These are phyloP conservation scores for Nephelium lappaceum DNA, from an alignment of 345 rosid species.

Conservation along the genomic window DNA sequence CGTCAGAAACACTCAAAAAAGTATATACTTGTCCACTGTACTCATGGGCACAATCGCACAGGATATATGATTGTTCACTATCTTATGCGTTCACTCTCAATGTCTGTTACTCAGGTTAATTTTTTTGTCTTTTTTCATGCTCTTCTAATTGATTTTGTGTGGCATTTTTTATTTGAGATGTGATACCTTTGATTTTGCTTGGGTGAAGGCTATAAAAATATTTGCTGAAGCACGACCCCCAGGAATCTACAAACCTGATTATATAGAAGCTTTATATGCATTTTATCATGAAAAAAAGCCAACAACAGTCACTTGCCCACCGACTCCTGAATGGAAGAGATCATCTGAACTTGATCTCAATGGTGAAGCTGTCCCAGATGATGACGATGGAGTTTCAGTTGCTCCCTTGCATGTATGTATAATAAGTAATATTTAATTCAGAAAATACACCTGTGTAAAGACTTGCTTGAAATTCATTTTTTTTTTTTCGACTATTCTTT, in stretches of 20 bases:
- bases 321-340: slow-evolving; percentile 97
- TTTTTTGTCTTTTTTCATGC: neutral
- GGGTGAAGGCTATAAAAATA: slow-evolving; percentile 68
- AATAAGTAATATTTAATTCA: neutral
- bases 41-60: slow-evolving; percentile 97
- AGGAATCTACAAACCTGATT: slow-evolving; percentile 92
- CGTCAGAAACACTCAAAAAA: slow-evolving; percentile 78
- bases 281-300: slow-evolving; percentile 94
- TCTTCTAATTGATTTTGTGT: slow-evolving; percentile 5
- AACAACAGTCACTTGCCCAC: slow-evolving; percentile 64
- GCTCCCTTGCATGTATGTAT: slow-evolving; percentile 47
- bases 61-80: slow-evolving; percentile 95
- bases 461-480: no score
- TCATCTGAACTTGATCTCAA: slow-evolving; percentile 92
- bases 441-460: no score
- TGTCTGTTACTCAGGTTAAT: slow-evolving; percentile 83
- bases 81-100: slow-evolving; percentile 77
- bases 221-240: slow-evolving; percentile 95
- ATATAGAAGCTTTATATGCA: slow-evolving; percentile 72
- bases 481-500: no score
- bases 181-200: slow-evolving; percentile 20
- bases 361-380: slow-evolving; percentile 88
- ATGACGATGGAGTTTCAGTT: slow-evolving; percentile 56
- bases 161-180: neutral
- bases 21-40: slow-evolving; percentile 91